phyloP scores from a whole-genome alignment of 192 early-diverging fungal genomes.

The Entomortierella parvispora region DNA sequence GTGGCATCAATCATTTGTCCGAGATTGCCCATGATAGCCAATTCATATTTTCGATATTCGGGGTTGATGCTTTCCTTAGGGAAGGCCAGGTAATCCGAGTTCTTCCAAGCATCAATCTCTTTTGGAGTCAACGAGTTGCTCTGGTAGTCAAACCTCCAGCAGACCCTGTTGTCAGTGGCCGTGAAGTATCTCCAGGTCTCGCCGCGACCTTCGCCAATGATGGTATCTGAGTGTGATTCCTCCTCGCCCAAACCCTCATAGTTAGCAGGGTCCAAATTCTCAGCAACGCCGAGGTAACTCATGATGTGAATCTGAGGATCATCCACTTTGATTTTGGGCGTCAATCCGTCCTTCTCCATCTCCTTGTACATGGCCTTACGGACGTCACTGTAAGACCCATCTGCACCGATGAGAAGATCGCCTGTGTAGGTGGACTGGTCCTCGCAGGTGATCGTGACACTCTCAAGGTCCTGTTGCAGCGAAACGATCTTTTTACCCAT shows the following conservation, averaged over 20 bases:
- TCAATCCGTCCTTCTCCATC: slow-evolving; percentile 16
- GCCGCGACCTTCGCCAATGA: slow-evolving; percentile 35
- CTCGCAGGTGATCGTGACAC: slow-evolving; percentile 32
- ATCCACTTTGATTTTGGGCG: slow-evolving; percentile 12
- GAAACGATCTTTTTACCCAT: slow-evolving; percentile 25
- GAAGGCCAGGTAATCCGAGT: slow-evolving; percentile 30
- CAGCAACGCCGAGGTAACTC: slow-evolving; percentile 25
- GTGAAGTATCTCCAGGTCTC: slow-evolving; percentile 27
- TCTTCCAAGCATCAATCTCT: slow-evolving; percentile 17
- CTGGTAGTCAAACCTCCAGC: slow-evolving; percentile 26
- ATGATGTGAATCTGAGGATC: slow-evolving; percentile 9
- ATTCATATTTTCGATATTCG: slow-evolving; percentile 12
- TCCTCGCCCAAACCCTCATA: slow-evolving; percentile 28
- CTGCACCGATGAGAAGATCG: slow-evolving; percentile 37
- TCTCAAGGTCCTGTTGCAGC: slow-evolving; percentile 14
- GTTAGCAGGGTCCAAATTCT: slow-evolving; percentile 24
- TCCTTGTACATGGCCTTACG: slow-evolving; percentile 20
- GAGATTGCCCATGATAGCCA: slow-evolving; percentile 36
- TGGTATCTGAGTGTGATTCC: slow-evolving; percentile 24
- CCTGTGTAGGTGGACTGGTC: slow-evolving; percentile 21
- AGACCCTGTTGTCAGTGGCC: slow-evolving; percentile 21
- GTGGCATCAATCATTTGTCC: slow-evolving; percentile 26
- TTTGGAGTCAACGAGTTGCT: slow-evolving; percentile 17
- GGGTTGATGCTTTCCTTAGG: slow-evolving; percentile 6
- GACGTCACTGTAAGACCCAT: slow-evolving; percentile 25